Evolutionary conservation across 1,139 yeast species (phyloP).

Genomic region (Hanseniaspora sp.): DNA sequence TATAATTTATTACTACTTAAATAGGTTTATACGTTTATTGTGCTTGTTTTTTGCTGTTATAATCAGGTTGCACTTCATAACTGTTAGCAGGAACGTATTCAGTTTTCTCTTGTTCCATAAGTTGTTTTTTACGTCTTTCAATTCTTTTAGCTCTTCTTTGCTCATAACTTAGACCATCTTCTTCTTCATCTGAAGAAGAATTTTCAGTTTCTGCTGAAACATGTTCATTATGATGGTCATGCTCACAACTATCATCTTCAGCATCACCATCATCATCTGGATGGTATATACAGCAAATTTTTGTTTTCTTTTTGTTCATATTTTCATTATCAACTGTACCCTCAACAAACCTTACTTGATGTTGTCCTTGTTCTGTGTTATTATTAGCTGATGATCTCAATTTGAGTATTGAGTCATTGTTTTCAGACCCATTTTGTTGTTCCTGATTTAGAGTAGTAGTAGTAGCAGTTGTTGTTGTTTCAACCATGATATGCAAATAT

Average conservation of each 20-base stretch:
- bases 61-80: constrained; percentile 62
- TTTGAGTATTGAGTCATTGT: not conserved
- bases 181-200: constrained; percentile 25
- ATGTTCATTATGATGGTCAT: no score
- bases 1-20: no score
- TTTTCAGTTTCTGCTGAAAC: constrained; percentile 21
- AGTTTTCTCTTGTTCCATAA: constrained; percentile 20
- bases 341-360: constrained; percentile 69
- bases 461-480: not conserved
- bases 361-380: constrained; percentile 22
- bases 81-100: constrained; percentile 44
- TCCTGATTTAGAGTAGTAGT: not conserved
- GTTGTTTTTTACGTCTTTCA: constrained; percentile 27
- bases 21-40: no score
- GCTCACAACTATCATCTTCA: constrained; percentile 41
- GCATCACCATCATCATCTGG: no score
- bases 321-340: constrained; percentile 83
- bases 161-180: constrained; percentile 22
- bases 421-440: not conserved
- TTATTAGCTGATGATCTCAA: not conserved
- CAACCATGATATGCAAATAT: no score
- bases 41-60: constrained; percentile 27
- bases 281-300: constrained; percentile 91
- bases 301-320: constrained; percentile 76
- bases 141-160: constrained; percentile 28